Base-by-base conservation (phyloP, 441 rosid species). In the Croton laevigatus region DNA sequence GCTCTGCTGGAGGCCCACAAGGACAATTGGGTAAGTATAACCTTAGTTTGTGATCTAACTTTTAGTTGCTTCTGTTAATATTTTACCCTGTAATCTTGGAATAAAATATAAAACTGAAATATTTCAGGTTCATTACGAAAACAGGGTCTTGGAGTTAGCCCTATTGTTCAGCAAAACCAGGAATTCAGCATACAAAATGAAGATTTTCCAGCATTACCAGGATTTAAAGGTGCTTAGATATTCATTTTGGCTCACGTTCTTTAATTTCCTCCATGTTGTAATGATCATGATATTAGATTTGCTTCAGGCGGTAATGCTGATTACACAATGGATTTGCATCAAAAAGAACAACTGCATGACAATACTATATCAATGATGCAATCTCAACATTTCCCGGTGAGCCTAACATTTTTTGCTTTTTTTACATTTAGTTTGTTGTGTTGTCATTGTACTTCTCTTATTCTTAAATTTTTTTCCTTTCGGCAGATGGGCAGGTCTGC, bases 111-210 rank as follows among this genome's bases (percentile, higher is more conserved):
- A 74, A 68, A 68, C 46, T 20, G 61, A 36, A 71, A 46, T n/a
- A 9, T 69, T 77, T 76, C 88, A 93, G 99, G 93, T 59, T 86
- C 98, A 65, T 76, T 88, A 67, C 80, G 93, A 61, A 93, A 96
- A 83, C 97, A 90, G 77, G 94, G 92, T 81, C 91, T 87, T 73
- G 93, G 94, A 69, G 81, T 85, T 71, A 78, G 93, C 76, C 91
- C 98, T 40, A 88, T 95, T 74, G 97, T 87, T 77, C 99, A 93
- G 71, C 98, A 96, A 82, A 96, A 89, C 79, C 98, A 93, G 82
- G 99, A 96, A 85, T 96, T 93, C 82, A 93, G 99, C 82, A 96
- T 96, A 71, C 98, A 96, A 84, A 96, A 88, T 75, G 98, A 96
- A 87, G 98, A 96, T 83, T 96, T 96, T 83, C 99, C 99, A 55